Percentiles rank a stretch among this genome's conserved stretches.
phyloP scores from a whole-genome alignment of 2,329 filamentous ascomycete genomes.

The Nemania bipapillata region DNA sequence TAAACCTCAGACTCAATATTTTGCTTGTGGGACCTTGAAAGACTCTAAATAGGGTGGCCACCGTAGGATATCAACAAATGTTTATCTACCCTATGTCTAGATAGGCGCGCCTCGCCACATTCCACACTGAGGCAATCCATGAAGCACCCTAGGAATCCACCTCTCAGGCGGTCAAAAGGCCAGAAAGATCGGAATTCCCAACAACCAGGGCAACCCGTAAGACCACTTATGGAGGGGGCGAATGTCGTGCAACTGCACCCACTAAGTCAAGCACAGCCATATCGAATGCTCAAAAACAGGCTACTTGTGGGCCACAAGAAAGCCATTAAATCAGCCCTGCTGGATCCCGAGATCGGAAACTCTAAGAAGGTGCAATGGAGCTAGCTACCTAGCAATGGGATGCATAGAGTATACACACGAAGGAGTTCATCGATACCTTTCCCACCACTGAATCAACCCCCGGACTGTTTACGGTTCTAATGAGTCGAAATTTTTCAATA shows the following conservation, averaged over 20 bases:
- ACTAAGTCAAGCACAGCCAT: background rate
- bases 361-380: background rate
- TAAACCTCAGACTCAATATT: background rate
- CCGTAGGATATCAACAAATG: background rate
- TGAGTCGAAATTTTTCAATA: background rate
- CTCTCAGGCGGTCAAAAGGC: background rate
- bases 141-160: background rate
- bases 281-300: background rate
- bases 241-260: background rate
- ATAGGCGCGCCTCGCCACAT: background rate
- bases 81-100: background rate
- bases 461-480: background rate
- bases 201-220: background rate
- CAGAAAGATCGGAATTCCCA: background rate
- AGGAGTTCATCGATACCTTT: background rate
- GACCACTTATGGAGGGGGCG: background rate
- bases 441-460: background rate
- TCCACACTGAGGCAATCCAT: background rate
- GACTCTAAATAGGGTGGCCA: background rate
- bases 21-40: background rate
- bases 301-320: background rate
- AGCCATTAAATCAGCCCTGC: background rate
- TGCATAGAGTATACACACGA: constrained; percentile 5
- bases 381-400: constrained; percentile 1
- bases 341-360: background rate